Evolutionary conservation across 768 basidiomycete genomes (phyloP).

Genomic region (Auricularia heimuer): DNA sequence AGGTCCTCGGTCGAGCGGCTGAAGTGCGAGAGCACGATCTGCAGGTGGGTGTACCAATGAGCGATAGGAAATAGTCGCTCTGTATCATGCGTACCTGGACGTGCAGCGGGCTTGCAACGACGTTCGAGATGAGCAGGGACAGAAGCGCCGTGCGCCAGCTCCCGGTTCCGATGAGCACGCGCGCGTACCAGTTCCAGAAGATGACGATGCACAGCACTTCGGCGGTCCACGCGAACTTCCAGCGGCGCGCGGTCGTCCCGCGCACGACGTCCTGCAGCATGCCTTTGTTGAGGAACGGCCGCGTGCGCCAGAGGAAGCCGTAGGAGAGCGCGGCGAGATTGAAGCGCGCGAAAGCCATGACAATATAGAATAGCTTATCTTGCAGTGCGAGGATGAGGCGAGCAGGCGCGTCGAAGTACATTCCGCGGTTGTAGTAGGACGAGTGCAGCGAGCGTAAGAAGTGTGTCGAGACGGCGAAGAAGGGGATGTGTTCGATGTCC

Average conservation of each 20-base stretch:
- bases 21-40: slow-evolving; percentile 97
- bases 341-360: slow-evolving; percentile 86
- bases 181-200: slow-evolving; percentile 85
- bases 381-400: slow-evolving; percentile 62
- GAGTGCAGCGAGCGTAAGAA: slow-evolving; percentile 86
- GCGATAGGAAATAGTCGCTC: slow-evolving; percentile 1
- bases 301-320: slow-evolving; percentile 36
- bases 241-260: slow-evolving; percentile 34
- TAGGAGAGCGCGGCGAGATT: slow-evolving; percentile 92
- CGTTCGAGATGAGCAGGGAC: slow-evolving; percentile 79
- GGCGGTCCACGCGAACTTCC: slow-evolving; percentile 52
- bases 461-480: slow-evolving; percentile 83
- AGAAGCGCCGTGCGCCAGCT: slow-evolving; percentile 56
- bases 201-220: slow-evolving; percentile 69
- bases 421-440: slow-evolving; percentile 85
- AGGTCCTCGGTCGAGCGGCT: slow-evolving; percentile 89
- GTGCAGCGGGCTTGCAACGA: slow-evolving; percentile 83
- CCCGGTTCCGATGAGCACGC: slow-evolving; percentile 60
- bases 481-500: slow-evolving; percentile 82
- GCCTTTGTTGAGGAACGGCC: slow-evolving; percentile 43
- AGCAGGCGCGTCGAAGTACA: slow-evolving; percentile 67
- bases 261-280: slow-evolving; percentile 30
- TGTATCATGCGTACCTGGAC: slow-evolving; percentile 56
- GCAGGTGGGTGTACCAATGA: slow-evolving; percentile 1
- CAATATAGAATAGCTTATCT: slow-evolving; percentile 86